These are phyloP conservation scores for Fraxinus velutina DNA, from an alignment of 305 asterid genomes.

Conservation along the genomic window DNA sequence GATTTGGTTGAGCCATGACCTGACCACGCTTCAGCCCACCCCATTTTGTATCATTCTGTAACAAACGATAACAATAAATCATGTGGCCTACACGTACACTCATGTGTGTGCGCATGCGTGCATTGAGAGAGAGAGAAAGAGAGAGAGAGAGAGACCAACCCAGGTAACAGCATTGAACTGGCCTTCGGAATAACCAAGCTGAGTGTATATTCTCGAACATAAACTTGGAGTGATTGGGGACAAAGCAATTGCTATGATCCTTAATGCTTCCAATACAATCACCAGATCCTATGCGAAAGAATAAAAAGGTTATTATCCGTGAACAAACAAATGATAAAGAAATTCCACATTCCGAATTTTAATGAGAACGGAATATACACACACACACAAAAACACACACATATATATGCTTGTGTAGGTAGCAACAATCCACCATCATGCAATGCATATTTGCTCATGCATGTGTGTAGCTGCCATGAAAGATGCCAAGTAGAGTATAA, in stretches of 20 bases:
- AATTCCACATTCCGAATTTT: background rate
- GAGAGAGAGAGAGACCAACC: constrained; percentile 59
- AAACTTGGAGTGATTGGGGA: constrained; percentile 83
- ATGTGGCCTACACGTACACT: background rate
- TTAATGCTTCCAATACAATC: constrained; percentile 66
- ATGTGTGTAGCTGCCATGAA: background rate
- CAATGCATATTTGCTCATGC: background rate
- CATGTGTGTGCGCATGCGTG: background rate
- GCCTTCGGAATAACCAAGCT: constrained; percentile 82
- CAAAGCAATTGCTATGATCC: constrained; percentile 72
- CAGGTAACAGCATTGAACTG: constrained; percentile 66
- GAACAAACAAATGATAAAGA: background rate
- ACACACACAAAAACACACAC: background rate
- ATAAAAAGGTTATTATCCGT: background rate
- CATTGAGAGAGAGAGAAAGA: background rate
- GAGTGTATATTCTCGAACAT: constrained; percentile 66
- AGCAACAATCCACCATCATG: background rate
- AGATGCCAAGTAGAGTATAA: constrained; percentile 1
- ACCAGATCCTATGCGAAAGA: constrained; percentile 63
- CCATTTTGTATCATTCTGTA: constrained; percentile 82
- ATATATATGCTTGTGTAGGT: background rate
- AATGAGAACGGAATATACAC: background rate
- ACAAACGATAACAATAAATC: constrained; percentile 18
- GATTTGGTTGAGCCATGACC: constrained; percentile 62
- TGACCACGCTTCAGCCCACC: constrained; percentile 85